phyloP scores from a whole-genome alignment of 306 rosid species.

The Parietaria judaica region DNA sequence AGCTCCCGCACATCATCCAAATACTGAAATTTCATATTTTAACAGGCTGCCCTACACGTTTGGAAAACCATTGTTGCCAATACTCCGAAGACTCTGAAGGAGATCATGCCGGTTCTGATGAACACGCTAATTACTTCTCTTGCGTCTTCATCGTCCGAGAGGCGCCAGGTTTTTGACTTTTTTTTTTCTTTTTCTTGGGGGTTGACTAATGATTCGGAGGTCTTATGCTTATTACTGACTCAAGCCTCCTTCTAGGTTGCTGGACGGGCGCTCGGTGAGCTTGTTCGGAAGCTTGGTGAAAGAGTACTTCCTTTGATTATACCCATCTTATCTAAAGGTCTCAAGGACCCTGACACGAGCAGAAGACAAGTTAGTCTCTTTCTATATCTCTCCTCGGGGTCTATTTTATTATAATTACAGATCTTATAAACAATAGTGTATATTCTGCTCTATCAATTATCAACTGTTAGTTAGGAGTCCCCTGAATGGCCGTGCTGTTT shows the following conservation, averaged over 20 bases:
- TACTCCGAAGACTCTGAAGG: conserved; percentile 91
- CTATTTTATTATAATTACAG: not conserved
- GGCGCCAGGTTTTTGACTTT: conserved; percentile 68
- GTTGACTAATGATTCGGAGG: conserved; percentile 3
- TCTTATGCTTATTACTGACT: not conserved
- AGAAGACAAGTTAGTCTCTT: conserved; percentile 72
- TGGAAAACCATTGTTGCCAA: conserved; percentile 99
- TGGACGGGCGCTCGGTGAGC: conserved; percentile 94
- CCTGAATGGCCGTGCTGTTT: no score
- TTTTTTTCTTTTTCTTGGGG: conserved; percentile 1
- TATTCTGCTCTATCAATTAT: no score
- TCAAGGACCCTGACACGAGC: conserved; percentile 58
- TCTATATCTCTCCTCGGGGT: not conserved
- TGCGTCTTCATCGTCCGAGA: conserved; percentile 88
- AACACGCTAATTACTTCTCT: conserved; percentile 89
- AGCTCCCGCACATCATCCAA: not conserved
- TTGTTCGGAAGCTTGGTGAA: conserved; percentile 97
- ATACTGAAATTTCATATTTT: conserved; percentile 9
- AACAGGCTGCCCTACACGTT: conserved; percentile 93
- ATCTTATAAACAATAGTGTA: not conserved
- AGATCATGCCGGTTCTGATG: conserved; percentile 95
- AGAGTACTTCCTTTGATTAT: conserved; percentile 90
- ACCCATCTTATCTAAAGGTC: conserved; percentile 85
- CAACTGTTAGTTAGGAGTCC: no score
- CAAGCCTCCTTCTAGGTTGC: conserved; percentile 59